Evolutionary conservation across 768 basidiomycete species (phyloP), one percentile per base, ranked within the genome.

Genomic region (Lanmaoa rubissima): DNA sequence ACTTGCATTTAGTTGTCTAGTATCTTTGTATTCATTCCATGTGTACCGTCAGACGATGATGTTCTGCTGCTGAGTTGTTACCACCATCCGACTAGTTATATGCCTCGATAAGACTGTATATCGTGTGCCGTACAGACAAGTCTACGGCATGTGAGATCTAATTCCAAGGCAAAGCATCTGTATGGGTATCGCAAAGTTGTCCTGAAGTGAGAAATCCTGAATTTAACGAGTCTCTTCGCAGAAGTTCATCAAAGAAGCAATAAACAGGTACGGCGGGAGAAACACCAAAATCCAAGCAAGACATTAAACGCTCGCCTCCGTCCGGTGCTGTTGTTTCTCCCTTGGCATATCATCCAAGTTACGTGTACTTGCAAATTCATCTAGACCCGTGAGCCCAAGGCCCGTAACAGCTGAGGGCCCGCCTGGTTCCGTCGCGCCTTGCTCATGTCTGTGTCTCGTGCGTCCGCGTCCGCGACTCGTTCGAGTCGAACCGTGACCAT

Each of bases 401-500:
- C 71, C 69, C 17, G 41, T 69, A 5, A 73, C 54, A 17, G 69
- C 65, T 5, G 69, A 62, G 13, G 71, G 61, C 8, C 50, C 59
- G 19, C 59, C 57, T 12, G 48, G 60, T 28, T 63, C 64, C 14
- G n/a, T 51, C 31, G 7, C 14, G 14, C 56, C 58, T 10, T 39
- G 59, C 11, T 53, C 66, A 21, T 12, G 35, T 5, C 40, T 42
- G 0, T 40, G 31, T 14, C 57, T 50, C 11, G 58, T 49, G 13
- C 49, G 59, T 49, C 54, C 63, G 47, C 53, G 60, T 45, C 57
- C 66, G 9, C 59, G 66, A 28, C 14, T 32, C 26, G 31, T 44
- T 14, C 28, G 51, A 5, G 32, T 19, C 16, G 59, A 8, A 17
- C 58, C 57, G 13, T 38, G 58, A 32, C 16, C 48, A 3, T 13